Percentiles rank a stretch among this genome's conserved stretches.
phyloP scores from a whole-genome alignment of 331 rosid genomes.

The Telfairia occidentalis region DNA sequence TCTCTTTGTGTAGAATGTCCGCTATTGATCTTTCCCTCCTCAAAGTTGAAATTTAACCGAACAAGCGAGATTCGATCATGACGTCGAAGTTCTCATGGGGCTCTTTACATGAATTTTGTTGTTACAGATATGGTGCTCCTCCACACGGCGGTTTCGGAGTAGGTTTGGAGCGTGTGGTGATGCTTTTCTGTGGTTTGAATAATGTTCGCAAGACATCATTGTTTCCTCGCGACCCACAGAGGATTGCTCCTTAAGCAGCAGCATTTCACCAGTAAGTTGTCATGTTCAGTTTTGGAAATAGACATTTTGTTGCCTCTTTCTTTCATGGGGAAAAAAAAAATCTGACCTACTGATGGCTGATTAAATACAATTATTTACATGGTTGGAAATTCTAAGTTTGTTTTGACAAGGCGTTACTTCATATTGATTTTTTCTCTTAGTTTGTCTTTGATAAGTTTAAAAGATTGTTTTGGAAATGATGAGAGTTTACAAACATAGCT shows the following conservation, averaged over 20 bases:
- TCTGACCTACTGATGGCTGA: too few relatives aligned
- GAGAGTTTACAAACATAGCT: too few relatives aligned
- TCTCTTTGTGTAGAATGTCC: neutral
- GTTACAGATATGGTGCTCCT: constrained; percentile 80
- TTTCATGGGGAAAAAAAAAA: too few relatives aligned
- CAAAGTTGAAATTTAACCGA: neutral
- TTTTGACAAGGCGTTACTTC: too few relatives aligned
- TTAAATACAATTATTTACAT: too few relatives aligned
- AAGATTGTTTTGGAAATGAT: too few relatives aligned
- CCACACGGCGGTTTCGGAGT: constrained; percentile 95
- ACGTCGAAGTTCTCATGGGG: neutral
- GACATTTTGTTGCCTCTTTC: too few relatives aligned
- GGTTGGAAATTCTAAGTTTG: too few relatives aligned
- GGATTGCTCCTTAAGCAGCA: constrained; percentile 52
- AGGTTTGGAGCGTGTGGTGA: constrained; percentile 88
- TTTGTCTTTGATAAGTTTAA: too few relatives aligned
- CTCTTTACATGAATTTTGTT: neutral
- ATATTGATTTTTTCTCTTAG: too few relatives aligned
- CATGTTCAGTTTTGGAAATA: too few relatives aligned
- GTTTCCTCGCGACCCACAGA: constrained; percentile 79
- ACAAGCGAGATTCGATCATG: neutral
- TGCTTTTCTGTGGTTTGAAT: constrained; percentile 90
- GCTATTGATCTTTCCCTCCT: neutral
- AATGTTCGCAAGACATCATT: constrained; percentile 78
- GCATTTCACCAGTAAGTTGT: neutral